These are phyloP conservation scores for Pistacia atlantica DNA, from an alignment of 345 rosid species.

Conservation along the genomic window DNA sequence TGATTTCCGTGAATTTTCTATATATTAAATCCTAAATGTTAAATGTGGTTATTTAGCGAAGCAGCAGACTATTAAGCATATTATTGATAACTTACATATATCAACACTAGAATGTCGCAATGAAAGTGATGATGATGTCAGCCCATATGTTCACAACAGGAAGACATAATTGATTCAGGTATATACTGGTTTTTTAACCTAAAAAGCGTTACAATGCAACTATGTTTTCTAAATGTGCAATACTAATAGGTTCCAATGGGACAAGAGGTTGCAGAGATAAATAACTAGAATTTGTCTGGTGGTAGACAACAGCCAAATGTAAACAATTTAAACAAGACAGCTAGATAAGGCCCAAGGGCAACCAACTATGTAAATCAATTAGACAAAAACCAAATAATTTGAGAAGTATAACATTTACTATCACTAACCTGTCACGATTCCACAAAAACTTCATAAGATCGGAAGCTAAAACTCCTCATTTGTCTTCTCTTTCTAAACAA, in stretches of 20 bases:
- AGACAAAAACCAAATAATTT: too few species aligned
- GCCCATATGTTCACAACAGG: conserved; percentile 78
- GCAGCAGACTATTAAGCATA: conserved; percentile 73
- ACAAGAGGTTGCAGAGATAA: conserved; percentile 71
- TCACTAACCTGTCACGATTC: too few species aligned
- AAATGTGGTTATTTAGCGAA: conserved; percentile 56
- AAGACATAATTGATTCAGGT: conserved; percentile 84
- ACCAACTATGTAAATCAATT: too few species aligned
- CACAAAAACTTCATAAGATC: too few species aligned
- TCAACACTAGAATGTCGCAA: conserved; percentile 88
- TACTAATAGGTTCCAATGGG: conserved; percentile 81
- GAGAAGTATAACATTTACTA: too few species aligned
- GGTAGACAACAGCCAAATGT: too few species aligned
- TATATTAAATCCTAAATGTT: conserved; percentile 19
- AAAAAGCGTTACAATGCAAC: conserved; percentile 12
- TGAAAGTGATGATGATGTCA: conserved; percentile 83
- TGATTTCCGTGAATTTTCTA: conserved; percentile 1
- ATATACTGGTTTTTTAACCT: conserved; percentile 28
- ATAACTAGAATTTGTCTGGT: conserved; percentile 8
- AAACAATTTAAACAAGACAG: too few species aligned
- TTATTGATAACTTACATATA: conserved; percentile 77
- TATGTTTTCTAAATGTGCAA: conserved; percentile 12
- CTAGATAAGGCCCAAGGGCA: too few species aligned
- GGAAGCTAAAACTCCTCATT: too few species aligned
- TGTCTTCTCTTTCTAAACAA: too few species aligned